Evolutionary conservation across 192 early-diverging fungal species (phyloP), one percentile per base, ranked within the genome.

Genomic region (Backusella tuberculispora): DNA sequence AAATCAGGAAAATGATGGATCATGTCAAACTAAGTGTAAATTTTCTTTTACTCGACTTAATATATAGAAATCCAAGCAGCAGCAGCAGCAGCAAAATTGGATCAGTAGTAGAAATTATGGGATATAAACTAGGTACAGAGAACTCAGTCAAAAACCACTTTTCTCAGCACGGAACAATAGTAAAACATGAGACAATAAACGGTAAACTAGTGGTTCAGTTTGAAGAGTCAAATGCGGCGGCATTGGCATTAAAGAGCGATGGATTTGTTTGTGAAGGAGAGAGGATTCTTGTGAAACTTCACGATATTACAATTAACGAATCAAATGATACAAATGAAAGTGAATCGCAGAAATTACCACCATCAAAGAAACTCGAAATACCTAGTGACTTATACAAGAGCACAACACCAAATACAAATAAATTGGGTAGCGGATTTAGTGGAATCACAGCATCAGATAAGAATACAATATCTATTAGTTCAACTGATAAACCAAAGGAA

Each of bases 401-500:
- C 29, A 34, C 29, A 34, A 34, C 29, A 34, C 29, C 29, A 34
- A 26, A 4, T 26, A 60, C 21, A 60, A 60, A 60, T 60, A 60
- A 60, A 24, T 26, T 60, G 21, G 53, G 53, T 14, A 60, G 53
- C 10, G 53, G 53, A 13, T 24, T 26, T 12, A 8, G 12, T 13
- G 53, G 53, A 8, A 60, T 60, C 24, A 60, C 53, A 21, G 53
- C 53, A 26, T 26, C 24, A 60, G 53, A 79, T 24, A 40, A 71
- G 8, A 74, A 79, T 43, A 66, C 74, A 2, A 34, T 2, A 13
- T 73, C 66, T 6, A 78, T 81, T 17, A 68, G 45, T 29, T 50
- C 71, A 44, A 56, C 63, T 42, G 70, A 79, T 24, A 63, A 67
- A 29, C 73, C 63, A 40, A 74, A 65, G 29, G 73, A 48, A 4